Evolutionary conservation across 495 filamentous ascomycete species (phyloP), one percentile per base, ranked within the genome.

Genomic region (Xylaria palmicola): DNA sequence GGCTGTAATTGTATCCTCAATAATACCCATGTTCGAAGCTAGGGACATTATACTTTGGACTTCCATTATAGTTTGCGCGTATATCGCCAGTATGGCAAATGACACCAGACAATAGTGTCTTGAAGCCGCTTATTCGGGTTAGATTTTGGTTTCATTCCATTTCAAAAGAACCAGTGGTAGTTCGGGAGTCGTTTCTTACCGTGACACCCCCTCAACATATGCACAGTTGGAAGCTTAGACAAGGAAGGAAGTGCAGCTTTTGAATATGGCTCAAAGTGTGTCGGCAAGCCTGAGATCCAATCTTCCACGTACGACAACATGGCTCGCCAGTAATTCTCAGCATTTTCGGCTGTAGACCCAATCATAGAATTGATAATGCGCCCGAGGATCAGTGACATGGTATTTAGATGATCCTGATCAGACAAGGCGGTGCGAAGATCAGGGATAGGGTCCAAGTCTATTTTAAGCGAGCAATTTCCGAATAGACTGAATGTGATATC

Each of bases 401-500:
- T 50, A 54, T 75, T 72, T n/a, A 74, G 63, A 13, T 66, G 60
- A 47, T 71, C 65, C n/a, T 67, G 63, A 19, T 74, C 71, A 27
- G 27, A 45, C 15, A 55, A 54, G 10, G 51, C 37, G 2, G 50
- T 48, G 1, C 43, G 41, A 24, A 63, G 30, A 12, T 43, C 49
- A 27, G 65, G 60, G 7, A 65, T 22, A 49, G 62, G 65, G n/a
- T 61, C 62, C 1, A 76, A 59, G 19, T 69, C 68, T 20, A 77
- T 75, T 62, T 71, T 73, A 1, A 76, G 52, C 26, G 59, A 61
- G 6, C 72, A 65, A 20, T 68, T 62, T 20, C 70, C 66, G 36
- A 74, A 70, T 6, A 77, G 59, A 22, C 72, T 69, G 1, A 75
- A 70, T 0, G 73, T 75, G 47, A 76, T 77, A 19, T 77, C 71